Conservation (phyloP, 768 basidiomycete species). For the Hygrophoropsis aurantiaca region DNA sequence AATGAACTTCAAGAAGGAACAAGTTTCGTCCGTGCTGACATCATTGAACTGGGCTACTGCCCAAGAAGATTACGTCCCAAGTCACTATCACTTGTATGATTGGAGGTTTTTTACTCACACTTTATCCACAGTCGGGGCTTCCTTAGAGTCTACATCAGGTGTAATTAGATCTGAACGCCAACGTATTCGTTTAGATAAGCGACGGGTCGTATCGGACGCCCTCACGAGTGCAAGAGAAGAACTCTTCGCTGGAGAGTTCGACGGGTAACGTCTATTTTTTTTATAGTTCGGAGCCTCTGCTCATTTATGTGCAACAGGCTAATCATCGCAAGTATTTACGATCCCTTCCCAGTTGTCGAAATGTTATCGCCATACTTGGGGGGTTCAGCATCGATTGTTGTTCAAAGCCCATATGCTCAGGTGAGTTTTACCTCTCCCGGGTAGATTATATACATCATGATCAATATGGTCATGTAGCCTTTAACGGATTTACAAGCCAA, state of each 20-base stretch:
- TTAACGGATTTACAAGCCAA: constrained; percentile 76
- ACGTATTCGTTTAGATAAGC: constrained; percentile 69
- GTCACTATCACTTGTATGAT: constrained; percentile 34
- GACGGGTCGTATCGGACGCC: constrained; percentile 66
- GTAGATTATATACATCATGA: no score
- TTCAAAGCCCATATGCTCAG: constrained; percentile 82
- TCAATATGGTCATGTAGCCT: constrained; percentile 42
- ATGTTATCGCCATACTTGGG: constrained; percentile 72
- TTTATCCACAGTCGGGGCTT: constrained; percentile 48
- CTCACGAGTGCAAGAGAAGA: constrained; percentile 71
- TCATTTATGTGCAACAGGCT: constrained; percentile 45
- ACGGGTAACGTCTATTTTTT: constrained; percentile 51
- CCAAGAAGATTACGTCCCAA: constrained; percentile 70
- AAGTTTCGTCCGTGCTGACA: constrained; percentile 51
- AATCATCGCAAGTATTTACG: constrained; percentile 81
- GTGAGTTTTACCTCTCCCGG: constrained; percentile 35
- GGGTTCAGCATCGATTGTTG: constrained; percentile 84
- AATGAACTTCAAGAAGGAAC: constrained; percentile 80
- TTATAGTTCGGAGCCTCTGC: constrained; percentile 1
- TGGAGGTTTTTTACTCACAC: constrained; percentile 3
- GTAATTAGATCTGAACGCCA: constrained; percentile 72
- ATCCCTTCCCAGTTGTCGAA: constrained; percentile 78
- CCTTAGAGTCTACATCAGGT: constrained; percentile 56
- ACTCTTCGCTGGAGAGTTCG: constrained; percentile 84
- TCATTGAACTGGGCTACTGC: constrained; percentile 91